Evolutionary conservation across 2,329 filamentous ascomycete species (phyloP).

Genomic region (Pestalotiopsis sp.): DNA sequence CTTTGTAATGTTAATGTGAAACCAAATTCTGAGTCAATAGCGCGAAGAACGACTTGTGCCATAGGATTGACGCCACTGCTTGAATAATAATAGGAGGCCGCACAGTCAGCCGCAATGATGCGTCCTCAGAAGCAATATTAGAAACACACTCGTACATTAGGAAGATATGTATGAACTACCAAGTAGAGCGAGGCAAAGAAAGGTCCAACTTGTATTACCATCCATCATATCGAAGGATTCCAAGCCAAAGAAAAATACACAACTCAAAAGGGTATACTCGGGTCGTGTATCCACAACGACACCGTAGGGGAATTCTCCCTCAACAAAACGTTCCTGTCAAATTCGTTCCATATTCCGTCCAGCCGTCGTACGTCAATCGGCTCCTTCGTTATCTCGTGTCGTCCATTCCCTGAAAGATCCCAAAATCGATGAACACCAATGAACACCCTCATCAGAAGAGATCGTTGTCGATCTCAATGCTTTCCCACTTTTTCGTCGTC

Average conservation of each 20-base stretch:
- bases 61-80: too few species aligned
- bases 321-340: background rate
- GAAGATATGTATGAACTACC: background rate
- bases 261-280: slow-evolving; percentile 11
- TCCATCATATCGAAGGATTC: background rate
- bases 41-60: too few species aligned
- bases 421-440: background rate
- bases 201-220: background rate
- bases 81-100: too few species aligned
- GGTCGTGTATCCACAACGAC: slow-evolving; percentile 1
- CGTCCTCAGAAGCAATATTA: background rate
- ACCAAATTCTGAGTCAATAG: background rate
- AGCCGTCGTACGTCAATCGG: background rate
- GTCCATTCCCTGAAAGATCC: background rate
- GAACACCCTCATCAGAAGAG: slow-evolving; percentile 30
- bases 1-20: background rate
- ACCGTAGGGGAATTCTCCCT: background rate
- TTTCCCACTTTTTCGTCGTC: slow-evolving; percentile 50
- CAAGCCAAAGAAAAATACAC: background rate
- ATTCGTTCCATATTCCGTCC: background rate
- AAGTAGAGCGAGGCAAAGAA: background rate
- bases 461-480: slow-evolving; percentile 40
- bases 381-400: background rate
- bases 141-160: background rate
- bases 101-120: background rate